phyloP scores from a whole-genome alignment of 139 green algal species.

The Nannochloris sp. region DNA sequence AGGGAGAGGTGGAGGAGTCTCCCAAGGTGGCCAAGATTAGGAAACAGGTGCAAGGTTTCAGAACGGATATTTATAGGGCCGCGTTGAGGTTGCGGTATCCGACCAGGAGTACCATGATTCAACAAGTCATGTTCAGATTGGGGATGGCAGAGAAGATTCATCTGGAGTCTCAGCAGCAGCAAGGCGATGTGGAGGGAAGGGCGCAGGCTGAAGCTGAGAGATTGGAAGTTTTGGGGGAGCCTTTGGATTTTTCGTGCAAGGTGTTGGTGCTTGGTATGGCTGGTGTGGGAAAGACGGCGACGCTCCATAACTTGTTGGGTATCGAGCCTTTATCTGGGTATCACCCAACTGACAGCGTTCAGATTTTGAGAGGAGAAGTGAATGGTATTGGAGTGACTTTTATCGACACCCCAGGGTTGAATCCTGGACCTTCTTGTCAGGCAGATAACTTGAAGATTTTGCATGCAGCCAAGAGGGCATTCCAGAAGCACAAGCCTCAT shows the following conservation, averaged over 20 bases:
- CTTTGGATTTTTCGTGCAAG: conserved; percentile 36
- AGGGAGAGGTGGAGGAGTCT: neutral
- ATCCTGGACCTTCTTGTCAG: conserved; percentile 11
- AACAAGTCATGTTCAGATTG: conserved; percentile 48
- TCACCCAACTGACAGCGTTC: conserved; percentile 14
- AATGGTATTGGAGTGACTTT: conserved; percentile 55
- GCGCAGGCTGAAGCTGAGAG: conserved; percentile 22
- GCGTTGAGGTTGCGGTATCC: conserved; percentile 25
- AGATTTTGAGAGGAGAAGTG: conserved; percentile 35
- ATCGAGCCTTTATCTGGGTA: conserved; percentile 15
- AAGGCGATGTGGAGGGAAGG: conserved; percentile 11
- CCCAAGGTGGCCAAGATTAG: conserved; percentile 13
- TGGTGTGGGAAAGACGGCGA: conserved; percentile 63
- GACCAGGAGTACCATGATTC: conserved; percentile 9
- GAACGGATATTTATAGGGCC: conserved; percentile 20
- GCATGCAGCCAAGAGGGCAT: conserved; percentile 29
- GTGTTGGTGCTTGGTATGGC: conserved; percentile 65
- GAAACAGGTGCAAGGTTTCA: conserved; percentile 22
- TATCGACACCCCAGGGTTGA: conserved; percentile 75
- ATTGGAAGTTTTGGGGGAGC: conserved; percentile 23
- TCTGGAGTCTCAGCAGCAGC: conserved; percentile 3
- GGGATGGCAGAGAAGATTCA: conserved; percentile 70
- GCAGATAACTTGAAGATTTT: neutral
- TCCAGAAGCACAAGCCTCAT: conserved; percentile 47
- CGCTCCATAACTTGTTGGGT: conserved; percentile 56